Conservation (phyloP, 345 rosid species). For the Salix dunnii region DNA sequence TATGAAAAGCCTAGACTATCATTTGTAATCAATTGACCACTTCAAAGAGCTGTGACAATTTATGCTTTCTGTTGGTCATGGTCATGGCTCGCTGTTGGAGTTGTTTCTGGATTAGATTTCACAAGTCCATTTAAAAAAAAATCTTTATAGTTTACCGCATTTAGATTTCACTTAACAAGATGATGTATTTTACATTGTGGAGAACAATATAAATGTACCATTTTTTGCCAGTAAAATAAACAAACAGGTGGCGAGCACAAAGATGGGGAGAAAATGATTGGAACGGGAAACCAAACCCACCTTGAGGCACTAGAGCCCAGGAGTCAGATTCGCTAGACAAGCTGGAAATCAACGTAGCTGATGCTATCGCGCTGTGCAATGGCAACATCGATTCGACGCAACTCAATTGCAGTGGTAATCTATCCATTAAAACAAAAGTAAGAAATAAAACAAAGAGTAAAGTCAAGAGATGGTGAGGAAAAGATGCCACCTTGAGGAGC, state of each 20-base stretch:
- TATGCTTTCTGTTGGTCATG: too few relatives aligned
- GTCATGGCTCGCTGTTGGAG: too few relatives aligned
- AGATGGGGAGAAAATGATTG: not conserved
- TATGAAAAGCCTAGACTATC: too few relatives aligned
- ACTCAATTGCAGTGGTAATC: conserved; percentile 64
- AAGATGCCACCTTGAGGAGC: conserved; percentile 29
- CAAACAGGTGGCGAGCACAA: not conserved
- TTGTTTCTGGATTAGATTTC: too few relatives aligned
- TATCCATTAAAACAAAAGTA: conserved; percentile 13
- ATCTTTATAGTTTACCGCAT: too few relatives aligned
- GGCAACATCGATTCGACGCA: conserved; percentile 52
- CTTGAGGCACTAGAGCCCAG: conserved; percentile 82
- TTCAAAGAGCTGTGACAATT: too few relatives aligned
- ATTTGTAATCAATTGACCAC: too few relatives aligned
- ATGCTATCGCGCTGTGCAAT: conserved; percentile 61
- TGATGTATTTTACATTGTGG: too few relatives aligned
- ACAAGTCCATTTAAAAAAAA: too few relatives aligned
- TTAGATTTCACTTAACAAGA: too few relatives aligned
- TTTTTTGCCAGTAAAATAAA: not conserved
- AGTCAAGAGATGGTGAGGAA: not conserved
- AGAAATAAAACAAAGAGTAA: not conserved
- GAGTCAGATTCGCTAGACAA: conserved; percentile 51
- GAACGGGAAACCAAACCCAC: conserved; percentile 18
- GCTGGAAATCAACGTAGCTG: conserved; percentile 57
- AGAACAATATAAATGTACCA: too few relatives aligned